Evolutionary conservation across 73 alveolate species (phyloP).

Genomic region (Paramecium biaurelia): DNA sequence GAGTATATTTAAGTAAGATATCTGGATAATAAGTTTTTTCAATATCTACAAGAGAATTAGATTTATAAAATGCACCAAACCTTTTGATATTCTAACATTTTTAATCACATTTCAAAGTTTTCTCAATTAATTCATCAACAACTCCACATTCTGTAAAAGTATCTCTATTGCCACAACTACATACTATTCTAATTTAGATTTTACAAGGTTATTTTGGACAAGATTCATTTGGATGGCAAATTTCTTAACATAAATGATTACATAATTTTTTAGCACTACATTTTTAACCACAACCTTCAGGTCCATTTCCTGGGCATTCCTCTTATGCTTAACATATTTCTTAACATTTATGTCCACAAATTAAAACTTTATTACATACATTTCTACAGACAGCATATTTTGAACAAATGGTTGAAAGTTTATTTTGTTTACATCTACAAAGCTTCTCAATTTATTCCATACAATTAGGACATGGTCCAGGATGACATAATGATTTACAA

Average conservation of each 20-base stretch:
- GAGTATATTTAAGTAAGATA: conserved; percentile 46
- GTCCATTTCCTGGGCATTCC: conserved; percentile 24
- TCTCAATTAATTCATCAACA: conserved; percentile 55
- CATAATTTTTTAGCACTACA: conserved; percentile 68
- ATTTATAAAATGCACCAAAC: conserved; percentile 49
- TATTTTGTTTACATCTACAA: conserved; percentile 73
- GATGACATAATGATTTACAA: conserved; percentile 77
- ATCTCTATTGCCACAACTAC: conserved; percentile 76
- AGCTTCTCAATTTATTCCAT: conserved; percentile 67
- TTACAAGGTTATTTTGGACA: conserved; percentile 80
- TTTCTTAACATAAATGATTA: conserved; percentile 73
- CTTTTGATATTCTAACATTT: conserved; percentile 52
- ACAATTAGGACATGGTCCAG: conserved; percentile 82
- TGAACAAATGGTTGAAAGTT: conserved; percentile 68
- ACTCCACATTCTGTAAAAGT: conserved; percentile 64
- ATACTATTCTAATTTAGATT: conserved; percentile 71
- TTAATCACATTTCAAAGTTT: conserved; percentile 50
- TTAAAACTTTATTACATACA: conserved; percentile 59
- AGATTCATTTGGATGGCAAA: conserved; percentile 72
- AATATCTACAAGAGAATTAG: conserved; percentile 44
- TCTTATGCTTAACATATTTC: conserved; percentile 66
- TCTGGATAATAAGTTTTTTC: conserved; percentile 62
- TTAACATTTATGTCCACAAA: conserved; percentile 70
- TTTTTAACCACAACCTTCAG: conserved; percentile 69
- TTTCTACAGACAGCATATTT: conserved; percentile 73